These are phyloP conservation scores for Solanum hybrid DNA, from an alignment of 305 asterid species.

Conservation along the genomic window DNA sequence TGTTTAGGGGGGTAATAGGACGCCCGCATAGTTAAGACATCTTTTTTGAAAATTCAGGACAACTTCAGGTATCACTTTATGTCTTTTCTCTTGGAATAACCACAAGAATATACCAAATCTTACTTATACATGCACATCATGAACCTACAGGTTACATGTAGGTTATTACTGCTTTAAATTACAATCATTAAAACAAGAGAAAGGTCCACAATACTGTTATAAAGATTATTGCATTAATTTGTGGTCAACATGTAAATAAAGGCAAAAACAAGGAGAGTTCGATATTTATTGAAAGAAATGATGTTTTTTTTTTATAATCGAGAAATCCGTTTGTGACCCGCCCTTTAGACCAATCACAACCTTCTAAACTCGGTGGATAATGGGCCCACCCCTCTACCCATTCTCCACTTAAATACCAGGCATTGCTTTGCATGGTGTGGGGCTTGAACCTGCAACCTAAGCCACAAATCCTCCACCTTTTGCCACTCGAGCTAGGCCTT, in stretches of 20 bases:
- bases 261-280: not conserved
- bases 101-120: not conserved
- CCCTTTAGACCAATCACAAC: not conserved
- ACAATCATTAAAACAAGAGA: not conserved
- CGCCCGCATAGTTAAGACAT: not conserved
- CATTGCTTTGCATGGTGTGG: not conserved
- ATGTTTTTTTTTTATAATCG: not conserved
- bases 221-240: not conserved
- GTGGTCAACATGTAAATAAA: not conserved
- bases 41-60: not conserved
- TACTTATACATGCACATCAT: not conserved
- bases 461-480: not conserved
- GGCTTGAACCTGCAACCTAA: not conserved
- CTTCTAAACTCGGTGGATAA: not conserved
- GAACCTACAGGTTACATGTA: not conserved
- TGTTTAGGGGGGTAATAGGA: not conserved
- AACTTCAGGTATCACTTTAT: not conserved
- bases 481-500: not conserved
- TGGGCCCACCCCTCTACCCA: not conserved
- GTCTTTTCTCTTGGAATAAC: not conserved
- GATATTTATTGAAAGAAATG: not conserved
- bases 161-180: not conserved
- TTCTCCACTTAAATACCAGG: not conserved
- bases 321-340: not conserved
- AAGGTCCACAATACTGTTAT: not conserved